Conservation (phyloP, 2,329 filamentous ascomycete genomes). For the Coniochaeta sp. region DNA sequence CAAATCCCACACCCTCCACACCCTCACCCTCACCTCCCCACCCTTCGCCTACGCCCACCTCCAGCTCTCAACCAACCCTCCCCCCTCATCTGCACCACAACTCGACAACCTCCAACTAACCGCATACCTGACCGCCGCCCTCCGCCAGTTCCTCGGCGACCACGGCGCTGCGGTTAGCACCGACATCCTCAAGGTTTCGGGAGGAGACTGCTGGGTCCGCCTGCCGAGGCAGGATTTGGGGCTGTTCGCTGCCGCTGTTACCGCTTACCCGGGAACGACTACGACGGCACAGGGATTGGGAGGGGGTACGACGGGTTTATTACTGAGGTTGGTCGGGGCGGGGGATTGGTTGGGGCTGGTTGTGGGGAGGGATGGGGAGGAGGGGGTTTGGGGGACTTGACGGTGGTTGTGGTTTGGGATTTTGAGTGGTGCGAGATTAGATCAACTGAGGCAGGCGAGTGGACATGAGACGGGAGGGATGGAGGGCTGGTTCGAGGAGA, state of each 20-base stretch:
- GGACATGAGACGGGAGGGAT: background rate
- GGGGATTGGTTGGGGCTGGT: slow-evolving; percentile 60
- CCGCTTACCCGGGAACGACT: slow-evolving; percentile 51
- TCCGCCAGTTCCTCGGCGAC: slow-evolving; percentile 63
- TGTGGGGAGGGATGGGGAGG: slow-evolving; percentile 40
- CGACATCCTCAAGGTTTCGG: slow-evolving; percentile 60
- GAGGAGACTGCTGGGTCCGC: slow-evolving; percentile 54
- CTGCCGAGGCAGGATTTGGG: slow-evolving; percentile 54
- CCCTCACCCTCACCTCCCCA: slow-evolving; percentile 43
- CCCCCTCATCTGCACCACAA: slow-evolving; percentile 1
- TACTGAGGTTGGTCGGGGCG: slow-evolving; percentile 13
- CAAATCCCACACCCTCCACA: slow-evolving; percentile 42
- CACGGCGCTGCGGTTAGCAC: slow-evolving; percentile 60
- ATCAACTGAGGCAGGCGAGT: no score
- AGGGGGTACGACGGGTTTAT: slow-evolving; percentile 24
- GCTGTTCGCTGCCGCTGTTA: slow-evolving; percentile 56
- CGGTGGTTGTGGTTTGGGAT: background rate
- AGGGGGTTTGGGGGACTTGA: slow-evolving; percentile 42
- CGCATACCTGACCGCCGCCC: slow-evolving; percentile 54
- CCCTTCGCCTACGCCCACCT: slow-evolving; percentile 52
- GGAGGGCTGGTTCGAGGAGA: no score
- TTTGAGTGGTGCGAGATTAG: no score
- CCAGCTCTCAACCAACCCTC: slow-evolving; percentile 29
- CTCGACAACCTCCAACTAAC: slow-evolving; percentile 59
- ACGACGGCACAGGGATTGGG: no score